A percentile compares a stretch with the other conserved stretches of the same genome.
phyloP scores from a whole-genome alignment of 306 rosid species.

The Citrullus mucosospermus region DNA sequence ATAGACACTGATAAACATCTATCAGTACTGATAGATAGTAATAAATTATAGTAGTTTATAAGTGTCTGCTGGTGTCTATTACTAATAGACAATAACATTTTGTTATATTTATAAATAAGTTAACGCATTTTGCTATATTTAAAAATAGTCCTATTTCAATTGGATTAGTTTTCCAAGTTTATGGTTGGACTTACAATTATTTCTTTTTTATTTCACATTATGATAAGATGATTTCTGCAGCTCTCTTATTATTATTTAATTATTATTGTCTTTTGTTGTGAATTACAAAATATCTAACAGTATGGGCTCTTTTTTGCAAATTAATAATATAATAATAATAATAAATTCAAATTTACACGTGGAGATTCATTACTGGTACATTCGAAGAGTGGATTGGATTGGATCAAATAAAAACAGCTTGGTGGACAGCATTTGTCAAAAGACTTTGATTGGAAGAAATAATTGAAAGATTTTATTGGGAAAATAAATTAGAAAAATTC shows the following conservation, averaged over 20 bases:
- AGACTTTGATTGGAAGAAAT: background rate
- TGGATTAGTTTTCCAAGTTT: background rate
- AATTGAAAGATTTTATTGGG: background rate
- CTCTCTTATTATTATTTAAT: background rate
- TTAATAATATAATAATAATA: background rate
- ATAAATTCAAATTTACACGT: background rate
- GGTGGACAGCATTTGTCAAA: background rate
- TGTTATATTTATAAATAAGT: too few species aligned
- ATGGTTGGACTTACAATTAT: background rate
- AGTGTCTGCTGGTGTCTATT: too few species aligned
- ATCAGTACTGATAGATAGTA: too few species aligned
- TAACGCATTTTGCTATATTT: too few species aligned
- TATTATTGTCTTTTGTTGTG: background rate
- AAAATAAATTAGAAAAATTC: background rate
- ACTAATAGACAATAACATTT: too few species aligned
- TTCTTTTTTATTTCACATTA: background rate
- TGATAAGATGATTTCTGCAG: background rate
- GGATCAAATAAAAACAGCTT: background rate
- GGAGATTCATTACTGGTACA: background rate
- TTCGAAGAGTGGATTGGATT: background rate
- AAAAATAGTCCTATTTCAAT: too few species aligned
- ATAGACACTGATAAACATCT: too few species aligned
- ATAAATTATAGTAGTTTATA: too few species aligned
- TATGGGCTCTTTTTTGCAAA: background rate
- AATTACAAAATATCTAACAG: background rate